A percentile compares a stretch with the other conserved stretches of the same genome.
Evolutionary conservation across 306 rosid species (phyloP).

Genomic region (Sophora flavescens): DNA sequence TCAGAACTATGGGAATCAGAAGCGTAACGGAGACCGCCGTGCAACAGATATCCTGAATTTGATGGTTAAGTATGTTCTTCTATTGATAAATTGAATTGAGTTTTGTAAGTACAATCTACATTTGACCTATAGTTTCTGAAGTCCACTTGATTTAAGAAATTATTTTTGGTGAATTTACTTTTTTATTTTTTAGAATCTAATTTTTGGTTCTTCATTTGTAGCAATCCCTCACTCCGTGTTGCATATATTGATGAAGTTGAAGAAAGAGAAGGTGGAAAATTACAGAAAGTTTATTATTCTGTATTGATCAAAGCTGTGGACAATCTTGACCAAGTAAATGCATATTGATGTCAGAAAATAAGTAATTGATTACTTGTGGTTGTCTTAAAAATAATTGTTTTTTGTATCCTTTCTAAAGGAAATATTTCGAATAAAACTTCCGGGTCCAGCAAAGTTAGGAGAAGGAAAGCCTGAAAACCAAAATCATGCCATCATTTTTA

Average conservation of each 20-base stretch:
- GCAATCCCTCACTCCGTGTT: constrained; percentile 96
- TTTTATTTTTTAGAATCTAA: constrained; percentile 40
- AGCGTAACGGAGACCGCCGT: constrained; percentile 94
- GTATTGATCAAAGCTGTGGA: constrained; percentile 91
- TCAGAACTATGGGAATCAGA: constrained; percentile 98
- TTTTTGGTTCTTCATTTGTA: constrained; percentile 47
- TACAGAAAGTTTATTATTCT: constrained; percentile 92
- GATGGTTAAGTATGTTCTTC: constrained; percentile 92
- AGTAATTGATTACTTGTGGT: constrained; percentile 27
- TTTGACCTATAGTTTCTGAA: constrained; percentile 34
- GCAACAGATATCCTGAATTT: constrained; percentile 96
- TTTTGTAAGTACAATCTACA: constrained; percentile 32
- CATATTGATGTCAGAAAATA: constrained; percentile 34
- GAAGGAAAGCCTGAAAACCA: constrained; percentile 99
- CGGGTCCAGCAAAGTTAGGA: constrained; percentile 89
- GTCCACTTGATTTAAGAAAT: constrained; percentile 42
- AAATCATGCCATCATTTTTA: constrained; percentile 91
- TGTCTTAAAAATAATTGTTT: constrained; percentile 46
- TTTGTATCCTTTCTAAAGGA: constrained; percentile 62
- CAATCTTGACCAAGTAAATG: constrained; percentile 88
- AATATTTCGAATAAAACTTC: constrained; percentile 91
- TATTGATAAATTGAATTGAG: constrained; percentile 37
- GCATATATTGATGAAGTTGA: constrained; percentile 98
- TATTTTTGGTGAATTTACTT: neutral
- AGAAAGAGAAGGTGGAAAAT: constrained; percentile 82